Percentiles rank a stretch among this genome's conserved stretches.
Evolutionary conservation across 495 filamentous ascomycete species (phyloP).

Genomic region (Annulohypoxylon bovei): DNA sequence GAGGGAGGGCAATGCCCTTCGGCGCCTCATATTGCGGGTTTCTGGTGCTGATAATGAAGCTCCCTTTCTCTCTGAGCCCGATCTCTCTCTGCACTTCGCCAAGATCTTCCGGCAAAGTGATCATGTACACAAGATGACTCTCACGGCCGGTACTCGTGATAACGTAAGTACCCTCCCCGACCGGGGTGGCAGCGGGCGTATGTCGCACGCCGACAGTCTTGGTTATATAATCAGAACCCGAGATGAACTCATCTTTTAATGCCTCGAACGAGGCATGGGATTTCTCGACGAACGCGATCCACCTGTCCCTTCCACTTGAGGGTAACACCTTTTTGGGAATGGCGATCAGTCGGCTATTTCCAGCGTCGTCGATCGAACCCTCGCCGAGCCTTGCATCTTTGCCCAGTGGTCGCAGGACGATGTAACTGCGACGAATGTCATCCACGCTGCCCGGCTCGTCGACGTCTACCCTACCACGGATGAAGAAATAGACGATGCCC

Average conservation of each 20-base stretch:
- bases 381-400: constrained; percentile 71
- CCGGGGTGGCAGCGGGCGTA: constrained; percentile 73
- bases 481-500: constrained; percentile 95
- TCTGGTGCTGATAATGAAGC: constrained; percentile 81
- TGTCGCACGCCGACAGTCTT: constrained; percentile 79
- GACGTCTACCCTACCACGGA: constrained; percentile 77
- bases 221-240: constrained; percentile 75
- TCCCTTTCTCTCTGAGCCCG: constrained; percentile 75
- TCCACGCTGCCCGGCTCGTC: constrained; percentile 73
- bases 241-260: constrained; percentile 77
- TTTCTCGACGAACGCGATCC: constrained; percentile 89
- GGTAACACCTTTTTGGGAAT: constrained; percentile 91
- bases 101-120: constrained; percentile 78
- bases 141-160: constrained; percentile 76
- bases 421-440: constrained; percentile 82
- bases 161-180: constrained; percentile 89
- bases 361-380: constrained; percentile 70
- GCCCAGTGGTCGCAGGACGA: constrained; percentile 81
- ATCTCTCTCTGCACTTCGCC: constrained; percentile 81
- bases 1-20: constrained; percentile 67
- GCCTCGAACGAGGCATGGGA: constrained; percentile 69
- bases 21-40: constrained; percentile 79
- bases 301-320: constrained; percentile 72
- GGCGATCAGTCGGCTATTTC: constrained; percentile 75
- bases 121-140: constrained; percentile 82